phyloP scores from a whole-genome alignment of 169 alveolate species.

The Plasmodium vivax region DNA sequence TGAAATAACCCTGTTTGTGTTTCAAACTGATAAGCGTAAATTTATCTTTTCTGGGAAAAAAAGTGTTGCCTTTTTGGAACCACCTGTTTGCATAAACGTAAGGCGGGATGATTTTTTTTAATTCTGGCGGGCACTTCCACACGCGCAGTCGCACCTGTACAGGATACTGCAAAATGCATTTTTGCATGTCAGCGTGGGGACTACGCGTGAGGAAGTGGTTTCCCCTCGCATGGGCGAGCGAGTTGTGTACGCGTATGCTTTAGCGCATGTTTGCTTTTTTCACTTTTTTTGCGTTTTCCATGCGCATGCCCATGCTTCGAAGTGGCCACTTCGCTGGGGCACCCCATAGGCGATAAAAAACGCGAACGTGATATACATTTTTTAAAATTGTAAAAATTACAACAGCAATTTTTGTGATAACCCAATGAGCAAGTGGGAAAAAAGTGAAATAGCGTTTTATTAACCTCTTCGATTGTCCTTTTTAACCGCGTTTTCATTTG shows the following conservation, averaged over 20 bases:
- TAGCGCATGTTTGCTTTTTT: background rate
- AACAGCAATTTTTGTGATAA: background rate
- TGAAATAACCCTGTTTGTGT: background rate
- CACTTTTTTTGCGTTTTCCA: background rate
- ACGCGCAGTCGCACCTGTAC: background rate
- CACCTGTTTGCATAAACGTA: background rate
- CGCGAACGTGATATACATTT: background rate
- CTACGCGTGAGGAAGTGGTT: background rate
- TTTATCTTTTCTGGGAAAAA: background rate
- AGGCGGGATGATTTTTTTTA: background rate
- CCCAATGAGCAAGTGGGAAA: background rate
- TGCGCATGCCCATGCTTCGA: background rate
- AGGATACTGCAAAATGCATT: background rate
- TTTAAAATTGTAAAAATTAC: background rate
- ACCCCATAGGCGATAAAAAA: background rate
- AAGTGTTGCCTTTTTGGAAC: background rate
- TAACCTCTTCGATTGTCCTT: background rate
- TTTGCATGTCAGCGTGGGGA: background rate
- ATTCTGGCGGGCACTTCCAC: background rate
- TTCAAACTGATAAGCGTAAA: background rate
- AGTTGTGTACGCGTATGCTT: background rate
- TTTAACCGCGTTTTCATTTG: background rate
- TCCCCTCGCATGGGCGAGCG: background rate
- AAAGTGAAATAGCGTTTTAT: background rate
- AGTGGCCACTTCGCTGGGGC: background rate